Conservation (phyloP, 257 asterid genomes). For the Solanum infundibuliforme region DNA sequence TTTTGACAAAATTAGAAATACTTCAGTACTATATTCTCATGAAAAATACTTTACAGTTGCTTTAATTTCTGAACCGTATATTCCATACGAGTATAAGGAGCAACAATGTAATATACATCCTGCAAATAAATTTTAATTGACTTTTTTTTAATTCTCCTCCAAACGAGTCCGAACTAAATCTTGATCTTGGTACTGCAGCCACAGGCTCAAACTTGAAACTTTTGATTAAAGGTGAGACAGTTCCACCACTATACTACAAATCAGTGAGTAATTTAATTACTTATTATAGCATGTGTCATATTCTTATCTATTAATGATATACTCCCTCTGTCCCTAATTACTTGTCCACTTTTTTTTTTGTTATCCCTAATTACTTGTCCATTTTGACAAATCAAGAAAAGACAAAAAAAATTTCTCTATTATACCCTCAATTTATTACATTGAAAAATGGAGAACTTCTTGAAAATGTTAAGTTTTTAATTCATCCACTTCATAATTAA, state of each 20-base stretch:
- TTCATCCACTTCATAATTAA: too few species aligned
- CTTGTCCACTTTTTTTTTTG: too few species aligned
- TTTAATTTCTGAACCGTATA: not conserved
- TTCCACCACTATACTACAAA: too few species aligned
- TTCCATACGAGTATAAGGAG: not conserved
- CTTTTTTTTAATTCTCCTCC: not conserved
- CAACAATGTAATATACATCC: not conserved
- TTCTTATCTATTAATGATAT: not conserved
- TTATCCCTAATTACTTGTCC: too few species aligned
- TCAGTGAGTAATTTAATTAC: not conserved
- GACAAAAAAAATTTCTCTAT: too few species aligned
- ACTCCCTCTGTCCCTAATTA: too few species aligned
- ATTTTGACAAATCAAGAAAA: too few species aligned
- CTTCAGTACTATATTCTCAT: not conserved
- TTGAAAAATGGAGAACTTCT: too few species aligned
- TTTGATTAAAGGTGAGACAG: too few species aligned
- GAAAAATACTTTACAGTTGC: not conserved
- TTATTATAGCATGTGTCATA: not conserved
- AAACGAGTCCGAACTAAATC: not conserved
- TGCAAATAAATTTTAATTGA: not conserved
- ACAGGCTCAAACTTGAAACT: too few species aligned
- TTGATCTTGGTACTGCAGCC: not conserved
- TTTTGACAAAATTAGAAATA: not conserved
- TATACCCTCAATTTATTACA: too few species aligned
- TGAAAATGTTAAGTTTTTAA: too few species aligned